These are phyloP conservation scores for Mortierella sp. DNA, from an alignment of 371 early-diverging fungal genomes.

Conservation along the genomic window DNA sequence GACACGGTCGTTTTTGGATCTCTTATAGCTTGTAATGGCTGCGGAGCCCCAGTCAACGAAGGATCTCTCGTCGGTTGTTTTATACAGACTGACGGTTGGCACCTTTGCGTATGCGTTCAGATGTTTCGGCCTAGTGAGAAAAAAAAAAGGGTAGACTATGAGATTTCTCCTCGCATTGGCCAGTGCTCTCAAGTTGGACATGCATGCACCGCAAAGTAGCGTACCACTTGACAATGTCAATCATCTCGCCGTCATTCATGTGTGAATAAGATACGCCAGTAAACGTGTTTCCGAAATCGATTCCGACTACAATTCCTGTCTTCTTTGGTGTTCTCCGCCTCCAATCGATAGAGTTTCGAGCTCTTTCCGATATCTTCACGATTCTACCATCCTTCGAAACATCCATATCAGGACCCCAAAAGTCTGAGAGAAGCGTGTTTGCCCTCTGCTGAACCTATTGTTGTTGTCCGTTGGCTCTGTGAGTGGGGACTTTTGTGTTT, in stretches of 20 bases:
- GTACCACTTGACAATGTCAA: slow-evolving; percentile 53
- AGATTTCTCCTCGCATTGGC: too few relatives aligned
- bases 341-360: background rate
- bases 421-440: slow-evolving; percentile 45
- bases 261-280: slow-evolving; percentile 51
- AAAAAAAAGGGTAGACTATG: background rate
- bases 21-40: slow-evolving; percentile 36
- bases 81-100: slow-evolving; percentile 47
- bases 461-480: too few relatives aligned
- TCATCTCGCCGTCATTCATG: slow-evolving; percentile 50
- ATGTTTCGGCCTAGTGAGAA: slow-evolving; percentile 40
- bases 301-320: slow-evolving; percentile 47
- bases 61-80: slow-evolving; percentile 26
- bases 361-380: slow-evolving; percentile 1
- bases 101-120: slow-evolving; percentile 51
- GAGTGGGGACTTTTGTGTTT: background rate
- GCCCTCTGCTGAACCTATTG: slow-evolving; percentile 38
- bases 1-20: slow-evolving; percentile 30
- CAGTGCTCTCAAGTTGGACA: too few relatives aligned
- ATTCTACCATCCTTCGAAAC: slow-evolving; percentile 40
- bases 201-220: too few relatives aligned
- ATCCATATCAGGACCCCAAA: slow-evolving; percentile 49
- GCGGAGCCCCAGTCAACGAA: slow-evolving; percentile 50
- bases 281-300: slow-evolving; percentile 53
- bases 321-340: slow-evolving; percentile 5